phyloP scores from a whole-genome alignment of 2,329 filamentous ascomycete genomes.

The Fusarium guadeloupense region DNA sequence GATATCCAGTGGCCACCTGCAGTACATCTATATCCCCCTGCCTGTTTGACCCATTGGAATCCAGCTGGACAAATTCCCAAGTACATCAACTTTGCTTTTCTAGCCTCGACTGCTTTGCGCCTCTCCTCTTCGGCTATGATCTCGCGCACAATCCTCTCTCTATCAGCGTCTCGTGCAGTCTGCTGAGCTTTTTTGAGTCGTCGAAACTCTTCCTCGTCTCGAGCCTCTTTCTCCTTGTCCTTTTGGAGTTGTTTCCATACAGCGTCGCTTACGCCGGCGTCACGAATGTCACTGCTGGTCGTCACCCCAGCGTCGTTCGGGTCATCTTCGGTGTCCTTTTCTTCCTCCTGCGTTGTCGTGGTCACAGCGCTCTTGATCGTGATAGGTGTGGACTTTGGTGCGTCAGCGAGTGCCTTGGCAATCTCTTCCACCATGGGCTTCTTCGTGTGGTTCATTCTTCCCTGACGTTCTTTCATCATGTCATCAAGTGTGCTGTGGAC shows the following conservation, averaged over 20 bases:
- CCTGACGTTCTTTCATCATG: slow-evolving; percentile 36
- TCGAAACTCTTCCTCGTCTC: slow-evolving; percentile 50
- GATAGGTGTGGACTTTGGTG: background rate
- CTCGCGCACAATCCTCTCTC: slow-evolving; percentile 50
- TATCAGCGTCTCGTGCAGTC: slow-evolving; percentile 42
- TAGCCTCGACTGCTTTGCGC: slow-evolving; percentile 50
- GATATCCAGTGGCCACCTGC: slow-evolving; percentile 65
- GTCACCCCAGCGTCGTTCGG: background rate
- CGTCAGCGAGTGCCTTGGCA: rapidly evolving
- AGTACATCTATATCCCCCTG: slow-evolving; percentile 67
- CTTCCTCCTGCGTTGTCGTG: background rate
- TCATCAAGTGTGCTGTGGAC: slow-evolving; percentile 31
- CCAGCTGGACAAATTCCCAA: slow-evolving; percentile 67
- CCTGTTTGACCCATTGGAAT: slow-evolving; percentile 69
- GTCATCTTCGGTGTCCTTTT: background rate
- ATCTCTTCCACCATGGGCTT: rapidly evolving
- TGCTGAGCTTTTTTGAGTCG: slow-evolving; percentile 46
- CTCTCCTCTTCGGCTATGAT: slow-evolving; percentile 48
- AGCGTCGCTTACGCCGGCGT: slow-evolving; percentile 66
- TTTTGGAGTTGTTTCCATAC: slow-evolving; percentile 68
- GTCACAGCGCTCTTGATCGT: background rate
- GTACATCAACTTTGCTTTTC: slow-evolving; percentile 57
- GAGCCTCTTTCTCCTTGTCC: slow-evolving; percentile 55
- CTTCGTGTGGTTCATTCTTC: slow-evolving; percentile 26
- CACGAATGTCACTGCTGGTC: slow-evolving; percentile 49